Percentiles rank a stretch among this genome's conserved stretches.
Evolutionary conservation across 768 basidiomycete species (phyloP).

Genomic region (Tylopilus plumbeoviolaceoides): DNA sequence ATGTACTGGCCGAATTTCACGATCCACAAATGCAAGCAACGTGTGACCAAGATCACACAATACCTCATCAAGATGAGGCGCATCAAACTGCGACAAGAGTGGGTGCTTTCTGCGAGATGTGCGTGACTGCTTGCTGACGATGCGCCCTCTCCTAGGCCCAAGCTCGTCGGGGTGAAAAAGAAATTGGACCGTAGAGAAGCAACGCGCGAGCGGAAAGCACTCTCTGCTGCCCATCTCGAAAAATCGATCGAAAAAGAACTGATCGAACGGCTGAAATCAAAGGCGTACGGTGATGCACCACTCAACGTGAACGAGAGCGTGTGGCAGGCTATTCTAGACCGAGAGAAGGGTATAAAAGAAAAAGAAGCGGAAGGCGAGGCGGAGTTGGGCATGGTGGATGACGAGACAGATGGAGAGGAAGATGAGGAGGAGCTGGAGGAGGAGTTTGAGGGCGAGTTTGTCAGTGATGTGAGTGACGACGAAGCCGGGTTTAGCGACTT

Average conservation of each 20-base stretch:
- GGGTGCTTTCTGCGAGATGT: slow-evolving; percentile 21
- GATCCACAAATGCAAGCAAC: slow-evolving; percentile 99
- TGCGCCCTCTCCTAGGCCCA: slow-evolving; percentile 54
- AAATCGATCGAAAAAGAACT: slow-evolving; percentile 94
- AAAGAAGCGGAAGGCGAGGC: slow-evolving; percentile 41
- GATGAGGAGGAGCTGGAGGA: slow-evolving; percentile 47
- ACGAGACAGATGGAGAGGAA: slow-evolving; percentile 53
- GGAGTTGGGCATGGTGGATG: slow-evolving; percentile 43
- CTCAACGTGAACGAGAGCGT: slow-evolving; percentile 97
- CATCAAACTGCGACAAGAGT: slow-evolving; percentile 84
- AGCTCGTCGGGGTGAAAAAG: slow-evolving; percentile 93
- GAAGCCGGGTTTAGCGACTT: slow-evolving; percentile 42
- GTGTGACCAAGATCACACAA: slow-evolving; percentile 97
- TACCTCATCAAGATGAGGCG: slow-evolving; percentile 98
- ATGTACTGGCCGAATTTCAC: slow-evolving; percentile 98
- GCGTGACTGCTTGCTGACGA: background rate
- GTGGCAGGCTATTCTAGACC: slow-evolving; percentile 88
- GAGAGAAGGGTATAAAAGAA: slow-evolving; percentile 54
- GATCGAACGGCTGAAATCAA: slow-evolving; percentile 90
- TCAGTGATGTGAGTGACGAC: slow-evolving; percentile 53
- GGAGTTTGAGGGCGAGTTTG: slow-evolving; percentile 52
- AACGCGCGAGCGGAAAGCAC: slow-evolving; percentile 90
- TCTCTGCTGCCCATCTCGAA: slow-evolving; percentile 93
- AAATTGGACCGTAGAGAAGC: slow-evolving; percentile 93
- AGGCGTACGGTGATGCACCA: slow-evolving; percentile 96